Evolutionary conservation across 208 protist species (phyloP).

Genomic region (Trichomonas gallinae): DNA sequence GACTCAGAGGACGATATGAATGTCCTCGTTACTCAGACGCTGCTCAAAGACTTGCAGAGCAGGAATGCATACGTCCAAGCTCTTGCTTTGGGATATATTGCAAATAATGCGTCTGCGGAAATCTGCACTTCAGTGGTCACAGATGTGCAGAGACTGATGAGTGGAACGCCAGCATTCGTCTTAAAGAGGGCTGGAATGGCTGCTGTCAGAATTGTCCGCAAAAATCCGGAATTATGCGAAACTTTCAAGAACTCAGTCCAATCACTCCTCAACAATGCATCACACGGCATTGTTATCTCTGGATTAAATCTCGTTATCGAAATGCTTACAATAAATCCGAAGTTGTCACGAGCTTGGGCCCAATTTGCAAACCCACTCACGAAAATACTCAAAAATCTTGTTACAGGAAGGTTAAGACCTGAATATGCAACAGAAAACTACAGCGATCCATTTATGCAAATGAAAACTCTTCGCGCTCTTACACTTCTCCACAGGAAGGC

Average conservation of each 20-base stretch:
- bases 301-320: not conserved
- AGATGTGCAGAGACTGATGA: not conserved
- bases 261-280: not conserved
- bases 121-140: not conserved
- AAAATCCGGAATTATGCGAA: not conserved
- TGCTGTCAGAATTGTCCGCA: not conserved
- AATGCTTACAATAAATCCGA: not conserved
- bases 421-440: not conserved
- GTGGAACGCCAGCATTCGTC: not conserved
- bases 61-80: not conserved
- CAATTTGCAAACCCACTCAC: not conserved
- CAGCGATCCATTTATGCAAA: slow-evolving; percentile 10
- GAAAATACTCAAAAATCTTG: not conserved
- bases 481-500: not conserved
- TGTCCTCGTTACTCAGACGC: not conserved
- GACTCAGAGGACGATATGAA: not conserved
- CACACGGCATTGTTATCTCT: not conserved
- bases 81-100: not conserved
- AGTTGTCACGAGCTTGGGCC: not conserved
- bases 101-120: not conserved
- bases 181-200: not conserved
- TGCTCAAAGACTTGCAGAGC: not conserved
- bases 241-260: not conserved
- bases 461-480: not conserved
- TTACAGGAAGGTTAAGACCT: not conserved